These are phyloP conservation scores for Alternaria longipes DNA, from an alignment of 2,329 filamentous ascomycete genomes.

Conservation along the genomic window DNA sequence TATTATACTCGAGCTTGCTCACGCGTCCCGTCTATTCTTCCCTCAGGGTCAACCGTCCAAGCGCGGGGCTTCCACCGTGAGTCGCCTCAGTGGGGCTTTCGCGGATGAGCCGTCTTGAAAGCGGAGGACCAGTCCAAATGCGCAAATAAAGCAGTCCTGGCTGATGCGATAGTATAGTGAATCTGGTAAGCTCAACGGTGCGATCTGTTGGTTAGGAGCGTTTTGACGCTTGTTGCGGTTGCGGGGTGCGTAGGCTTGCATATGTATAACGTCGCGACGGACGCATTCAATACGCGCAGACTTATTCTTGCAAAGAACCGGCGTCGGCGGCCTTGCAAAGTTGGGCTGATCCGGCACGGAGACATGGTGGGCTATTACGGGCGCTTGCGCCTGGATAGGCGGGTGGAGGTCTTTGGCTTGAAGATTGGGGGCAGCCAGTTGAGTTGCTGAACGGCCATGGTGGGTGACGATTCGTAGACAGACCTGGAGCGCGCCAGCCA, in stretches of 20 bases:
- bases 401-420: constrained; percentile 40
- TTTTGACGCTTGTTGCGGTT: constrained; percentile 35
- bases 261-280: constrained; percentile 46
- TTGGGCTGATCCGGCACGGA: constrained; percentile 40
- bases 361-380: constrained; percentile 41
- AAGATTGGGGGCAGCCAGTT: constrained; percentile 41
- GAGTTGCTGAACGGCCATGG: constrained; percentile 40
- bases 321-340: constrained; percentile 36
- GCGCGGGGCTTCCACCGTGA: constrained; percentile 41
- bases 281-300: constrained; percentile 36
- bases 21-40: constrained; percentile 36
- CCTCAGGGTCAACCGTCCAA: constrained; percentile 38
- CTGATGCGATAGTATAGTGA: constrained; percentile 23
- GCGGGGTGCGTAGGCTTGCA: constrained; percentile 39
- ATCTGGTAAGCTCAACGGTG: constrained; percentile 22
- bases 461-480: constrained; percentile 48
- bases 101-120: constrained; percentile 37
- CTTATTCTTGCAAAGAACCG: constrained; percentile 25
- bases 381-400: constrained; percentile 50
- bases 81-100: constrained; percentile 45
- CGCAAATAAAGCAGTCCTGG: constrained; percentile 29
- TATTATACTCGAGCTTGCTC: constrained; percentile 42
- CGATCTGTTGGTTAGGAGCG: constrained; percentile 40
- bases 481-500: constrained; percentile 39
- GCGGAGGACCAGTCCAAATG: constrained; percentile 32